These are phyloP conservation scores for Phanerodontia chrysosporium DNA, from an alignment of 768 basidiomycete genomes.

Conservation along the genomic window DNA sequence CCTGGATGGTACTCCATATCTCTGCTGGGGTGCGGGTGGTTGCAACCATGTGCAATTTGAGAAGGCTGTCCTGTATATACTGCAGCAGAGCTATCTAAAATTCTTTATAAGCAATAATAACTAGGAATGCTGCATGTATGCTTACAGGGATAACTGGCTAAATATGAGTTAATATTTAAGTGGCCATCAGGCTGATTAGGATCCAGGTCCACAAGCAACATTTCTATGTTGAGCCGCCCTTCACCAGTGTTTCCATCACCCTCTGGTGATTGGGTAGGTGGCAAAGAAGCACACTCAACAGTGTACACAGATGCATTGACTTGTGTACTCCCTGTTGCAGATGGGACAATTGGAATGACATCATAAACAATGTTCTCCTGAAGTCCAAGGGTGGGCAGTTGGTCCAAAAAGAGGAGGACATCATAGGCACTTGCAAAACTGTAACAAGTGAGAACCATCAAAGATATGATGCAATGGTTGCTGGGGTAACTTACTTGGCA, in stretches of 20 bases:
- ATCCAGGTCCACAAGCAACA: not conserved
- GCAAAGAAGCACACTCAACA: not conserved
- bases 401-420: not conserved
- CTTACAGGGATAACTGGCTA: too few relatives aligned
- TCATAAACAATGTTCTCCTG: slow-evolving; percentile 3
- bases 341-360: not conserved
- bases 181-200: too few relatives aligned
- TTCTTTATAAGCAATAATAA: too few relatives aligned
- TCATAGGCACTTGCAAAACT: not conserved
- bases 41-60: not conserved
- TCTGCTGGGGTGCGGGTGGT: not conserved
- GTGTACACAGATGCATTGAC: not conserved
- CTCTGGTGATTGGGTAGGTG: not conserved
- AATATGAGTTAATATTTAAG: too few relatives aligned
- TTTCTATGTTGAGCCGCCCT: not conserved
- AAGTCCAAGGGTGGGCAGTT: not conserved
- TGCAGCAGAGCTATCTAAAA: not conserved
- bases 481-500: not conserved
- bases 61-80: not conserved
- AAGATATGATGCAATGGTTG: not conserved
- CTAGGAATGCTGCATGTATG: too few relatives aligned
- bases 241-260: not conserved
- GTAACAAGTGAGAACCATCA: not conserved
- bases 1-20: not conserved
- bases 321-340: not conserved